Base-by-base conservation (phyloP, 768 basidiomycete genomes). In the Filobasidium floriforme region DNA sequence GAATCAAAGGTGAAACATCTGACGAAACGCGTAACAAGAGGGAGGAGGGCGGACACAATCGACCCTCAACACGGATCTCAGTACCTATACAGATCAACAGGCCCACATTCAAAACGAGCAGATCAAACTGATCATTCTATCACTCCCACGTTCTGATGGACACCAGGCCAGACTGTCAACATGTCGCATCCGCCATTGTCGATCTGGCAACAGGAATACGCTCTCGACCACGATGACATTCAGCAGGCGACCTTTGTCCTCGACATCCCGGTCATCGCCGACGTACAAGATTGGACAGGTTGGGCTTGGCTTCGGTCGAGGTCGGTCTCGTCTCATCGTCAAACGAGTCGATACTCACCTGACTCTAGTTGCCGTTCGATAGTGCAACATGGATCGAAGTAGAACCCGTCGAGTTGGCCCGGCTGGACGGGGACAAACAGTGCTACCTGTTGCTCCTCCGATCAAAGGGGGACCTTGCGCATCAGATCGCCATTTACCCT, bases 401-500 rank as follows among this genome's bases (percentile, higher is more conserved):
- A 15, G 22, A 57, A 26, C 55, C 14, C 24, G 55, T 57, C 32
- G 18, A 57, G 32, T n/a, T 57, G 2, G 22, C 55, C 55, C 14
- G 15, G 2, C 32, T 57, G n/a, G 32, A 57, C 18, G 24, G 2
- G 4, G 24, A 18, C 18, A 26, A 37, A 37, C 18, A 24, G 22
- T 18, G 14, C 18, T 24, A 57, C 32, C 55, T 57, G 5, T 37
- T 57, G 55, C 32, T 57, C 15, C 55, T 49, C 46, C 18, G 22
- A 49, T 49, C 46, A 15, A 49, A 49, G 22, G 4, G 5, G 22
- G 46, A 49, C 46, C 46, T 12, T 18, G 4, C 12, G 6, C 46
- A 5, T 22, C 46, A 49, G 22, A 49, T 63, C 49, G 62, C 52
- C 9, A n/a, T 63, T 3, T 63, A 63, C 37, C 62, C 62, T 1